Evolutionary conservation across 1,284 basidiomycete genomes (phyloP), one percentile per base, ranked within the genome.

Genomic region (Porphyrellus sp.): DNA sequence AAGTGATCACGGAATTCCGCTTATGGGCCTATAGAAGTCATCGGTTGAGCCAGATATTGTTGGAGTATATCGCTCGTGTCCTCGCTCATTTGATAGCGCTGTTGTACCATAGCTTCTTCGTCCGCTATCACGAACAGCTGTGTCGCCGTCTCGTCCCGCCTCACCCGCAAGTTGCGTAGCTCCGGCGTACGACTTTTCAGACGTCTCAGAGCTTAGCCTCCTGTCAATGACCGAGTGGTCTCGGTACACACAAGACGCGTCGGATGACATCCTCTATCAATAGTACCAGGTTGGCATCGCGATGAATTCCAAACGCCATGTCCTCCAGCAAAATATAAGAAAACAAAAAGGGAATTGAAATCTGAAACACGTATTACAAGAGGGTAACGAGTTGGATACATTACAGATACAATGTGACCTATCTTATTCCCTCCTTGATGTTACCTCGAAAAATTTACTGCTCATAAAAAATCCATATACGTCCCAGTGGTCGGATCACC

Each of bases 391-490:
- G 38, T 48, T 47, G 57, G 38, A 61, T 61, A 64, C 58, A 53
- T 61, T 58, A 66, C 49, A 53, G 43, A 44, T 64, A 68, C 63
- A 68, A 55, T 47, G 56, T 53, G 47, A 56, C 56, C 47, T 57
- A 39, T 51, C 48, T 30, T 58, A 31, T 47, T 18, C 37, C 49
- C 42, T 39, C 33, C 27, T 34, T n/a, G n/a, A 46, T 43, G 48
- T 30, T 45, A 20, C 42, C 38, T 30, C n/a, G 8, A 42, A 53
- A 46, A 34, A 27, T n/a, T 39, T 48, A 53, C 18, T 44, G 45
- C 49, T 49, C n/a, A 54, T 54, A 53, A 53, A 50, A 51, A 46
- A 53, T 40, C 46, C 25, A 21, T 52, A 59, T 46, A 47, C 16
- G 48, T 51, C 21, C 34, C 20, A 28, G 25, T 51, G 34, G 30